These are phyloP conservation scores for Prorocentrum cordatum DNA, from an alignment of 169 alveolate genomes.

Conservation along the genomic window DNA sequence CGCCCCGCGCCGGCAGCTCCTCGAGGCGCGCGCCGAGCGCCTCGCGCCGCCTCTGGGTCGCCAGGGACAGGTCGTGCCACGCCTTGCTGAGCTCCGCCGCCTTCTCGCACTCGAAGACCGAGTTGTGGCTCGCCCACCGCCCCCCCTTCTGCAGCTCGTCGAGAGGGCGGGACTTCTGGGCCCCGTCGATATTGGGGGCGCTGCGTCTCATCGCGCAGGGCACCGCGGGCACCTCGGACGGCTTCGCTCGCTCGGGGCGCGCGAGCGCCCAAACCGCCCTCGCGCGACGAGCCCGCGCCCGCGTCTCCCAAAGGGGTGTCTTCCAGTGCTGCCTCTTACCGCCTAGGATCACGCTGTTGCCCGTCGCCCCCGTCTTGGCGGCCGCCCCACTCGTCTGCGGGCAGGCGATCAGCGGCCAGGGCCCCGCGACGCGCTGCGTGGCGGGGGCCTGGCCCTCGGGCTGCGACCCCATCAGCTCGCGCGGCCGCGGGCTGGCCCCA, in stretches of 20 bases:
- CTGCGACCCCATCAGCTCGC: too few species aligned
- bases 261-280: neutral
- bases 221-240: neutral
- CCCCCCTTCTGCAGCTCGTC: constrained; percentile 11
- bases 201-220: constrained; percentile 7
- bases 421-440: neutral
- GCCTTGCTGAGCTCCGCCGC: constrained; percentile 3
- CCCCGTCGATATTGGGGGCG: constrained; percentile 11
- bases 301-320: too few species aligned
- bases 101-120: constrained; percentile 3
- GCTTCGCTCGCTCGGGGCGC: neutral
- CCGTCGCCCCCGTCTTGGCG: constrained; percentile 7
- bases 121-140: neutral
- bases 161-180: neutral
- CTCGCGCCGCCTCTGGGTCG: neutral
- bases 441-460: neutral
- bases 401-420: neutral
- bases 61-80: neutral
- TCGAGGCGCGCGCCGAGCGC: too few species aligned
- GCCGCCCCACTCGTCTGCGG: neutral
- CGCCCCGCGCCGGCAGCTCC: too few species aligned
- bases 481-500: too few species aligned
- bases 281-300: neutral
- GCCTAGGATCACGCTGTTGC: neutral
- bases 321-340: neutral